Evolutionary conservation across 441 rosid genomes (phyloP).

Genomic region (Populus tomentosa): DNA sequence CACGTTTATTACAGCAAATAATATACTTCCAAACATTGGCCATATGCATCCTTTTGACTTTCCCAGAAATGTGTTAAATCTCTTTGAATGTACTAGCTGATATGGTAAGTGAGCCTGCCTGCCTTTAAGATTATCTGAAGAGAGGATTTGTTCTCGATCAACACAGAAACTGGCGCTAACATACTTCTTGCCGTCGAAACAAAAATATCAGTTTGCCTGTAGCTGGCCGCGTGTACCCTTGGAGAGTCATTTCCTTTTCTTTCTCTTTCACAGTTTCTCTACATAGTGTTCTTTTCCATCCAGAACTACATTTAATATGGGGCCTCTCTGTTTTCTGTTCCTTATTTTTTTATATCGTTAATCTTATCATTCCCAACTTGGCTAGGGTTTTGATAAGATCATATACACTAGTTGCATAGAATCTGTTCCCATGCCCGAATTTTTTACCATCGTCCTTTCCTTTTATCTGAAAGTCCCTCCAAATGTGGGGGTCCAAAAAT

Average conservation of each 20-base stretch:
- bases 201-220: constrained; percentile 29
- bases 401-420: constrained; percentile 24
- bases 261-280: constrained; percentile 3
- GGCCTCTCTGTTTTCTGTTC: constrained; percentile 6
- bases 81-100: background rate
- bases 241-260: constrained; percentile 21
- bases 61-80: background rate
- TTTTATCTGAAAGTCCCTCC: constrained; percentile 89
- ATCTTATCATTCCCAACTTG: constrained; percentile 36
- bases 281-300: background rate
- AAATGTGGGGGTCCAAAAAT: constrained; percentile 91
- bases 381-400: constrained; percentile 36
- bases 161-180: background rate
- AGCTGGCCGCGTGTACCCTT: constrained; percentile 23
- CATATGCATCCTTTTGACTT: constrained; percentile 14
- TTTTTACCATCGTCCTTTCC: constrained; percentile 2
- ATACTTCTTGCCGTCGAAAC: background rate
- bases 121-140: background rate
- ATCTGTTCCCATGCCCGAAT: constrained; percentile 22
- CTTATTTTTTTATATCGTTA: constrained; percentile 11
- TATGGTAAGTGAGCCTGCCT: background rate
- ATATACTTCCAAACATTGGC: constrained; percentile 15
- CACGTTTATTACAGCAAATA: constrained; percentile 34
- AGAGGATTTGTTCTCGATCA: background rate
- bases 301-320: constrained; percentile 15